Conservation (phyloP, 345 rosid species). For the Sonneratia caseolaris region DNA sequence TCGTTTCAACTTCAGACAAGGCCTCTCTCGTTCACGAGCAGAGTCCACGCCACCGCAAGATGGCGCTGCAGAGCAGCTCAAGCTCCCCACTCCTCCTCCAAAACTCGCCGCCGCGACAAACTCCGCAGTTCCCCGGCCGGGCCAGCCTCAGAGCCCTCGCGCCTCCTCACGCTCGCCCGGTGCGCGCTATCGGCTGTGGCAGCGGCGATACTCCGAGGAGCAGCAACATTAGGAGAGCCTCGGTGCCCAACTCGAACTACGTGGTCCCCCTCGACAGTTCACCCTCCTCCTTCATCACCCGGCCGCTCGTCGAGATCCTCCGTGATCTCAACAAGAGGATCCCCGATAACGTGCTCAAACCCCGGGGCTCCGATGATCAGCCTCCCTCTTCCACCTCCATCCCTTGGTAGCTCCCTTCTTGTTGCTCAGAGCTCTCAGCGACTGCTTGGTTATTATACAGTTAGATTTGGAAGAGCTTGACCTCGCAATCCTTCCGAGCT, state of each 20-base stretch:
- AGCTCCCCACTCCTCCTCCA: not conserved
- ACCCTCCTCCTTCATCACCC: constrained; percentile 58
- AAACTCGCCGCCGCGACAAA: not conserved
- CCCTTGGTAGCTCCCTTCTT: constrained; percentile 44
- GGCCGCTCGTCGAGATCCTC: constrained; percentile 92
- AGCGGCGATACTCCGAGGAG: constrained; percentile 12
- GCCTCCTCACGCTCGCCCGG: not conserved
- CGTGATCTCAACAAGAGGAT: constrained; percentile 93
- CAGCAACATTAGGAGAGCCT: constrained; percentile 24
- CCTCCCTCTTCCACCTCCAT: constrained; percentile 33
- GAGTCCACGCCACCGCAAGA: not conserved
- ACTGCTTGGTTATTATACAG: not conserved
- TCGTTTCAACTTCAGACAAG: not conserved
- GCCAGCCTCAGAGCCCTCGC: constrained; percentile 1
- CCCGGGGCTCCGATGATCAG: constrained; percentile 20
- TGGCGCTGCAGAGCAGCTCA: constrained; percentile 12
- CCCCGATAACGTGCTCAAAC: constrained; percentile 63
- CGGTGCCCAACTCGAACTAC: constrained; percentile 74
- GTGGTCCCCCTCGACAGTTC: constrained; percentile 81
- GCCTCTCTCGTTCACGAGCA: not conserved
- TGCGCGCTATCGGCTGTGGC: constrained; percentile 19
- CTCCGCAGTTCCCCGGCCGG: constrained; percentile 1
- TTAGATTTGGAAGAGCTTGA: not conserved
- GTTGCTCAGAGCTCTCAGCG: not conserved
- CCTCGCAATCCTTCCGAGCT: not conserved